Evolutionary conservation across 495 filamentous ascomycete species (phyloP), one percentile per base, ranked within the genome.

Genomic region (Halenospora varia): DNA sequence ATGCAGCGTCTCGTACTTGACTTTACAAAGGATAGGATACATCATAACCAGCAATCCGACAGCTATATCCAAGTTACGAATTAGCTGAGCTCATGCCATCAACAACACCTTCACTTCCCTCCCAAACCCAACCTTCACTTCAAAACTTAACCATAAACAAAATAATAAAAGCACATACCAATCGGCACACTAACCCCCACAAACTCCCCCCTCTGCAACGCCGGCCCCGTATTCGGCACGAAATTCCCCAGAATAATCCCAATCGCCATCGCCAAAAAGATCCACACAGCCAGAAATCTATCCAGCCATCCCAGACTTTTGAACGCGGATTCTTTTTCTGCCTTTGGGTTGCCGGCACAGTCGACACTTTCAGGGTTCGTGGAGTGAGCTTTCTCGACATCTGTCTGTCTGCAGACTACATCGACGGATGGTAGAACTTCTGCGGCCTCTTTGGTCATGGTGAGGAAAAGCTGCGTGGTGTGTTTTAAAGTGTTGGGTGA

Each of bases 201-300:
- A 69, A 95, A 92, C 40, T 78, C 79, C 0, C 90, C 89, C 52
- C 78, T 80, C 57, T 92, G 82, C 40, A 94, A 73, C 11, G 82
- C 80, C 1, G 75, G 77, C 0, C 79, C 84, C 0, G 80, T 81
- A 20, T 71, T 72, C 0, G 81, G 77, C 2, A 89, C 89, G 58
- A 91, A 90, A 68, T 92, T 92, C 10, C 88, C 89, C 1, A 95
- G 72, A 4, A 92, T 75, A 56, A 94, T 86, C 15, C 90, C 91
- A 39, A 92, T 70, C 0, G 78, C 77, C 87, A 96, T 95, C 23
- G 89, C 89, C 6, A 94, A 82, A 40, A 96, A 79, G 66, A 95
- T 94, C 90, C 91, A 94, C 4, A 92, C 11, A 3, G 86, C 89
- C 0, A 93, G 85, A 69, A 90, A 87, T 15, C 86, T 81, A 68